Evolutionary conservation across 805 yeast species (phyloP), one percentile per base, ranked within the genome.

Genomic region (Ogataea saltuana): DNA sequence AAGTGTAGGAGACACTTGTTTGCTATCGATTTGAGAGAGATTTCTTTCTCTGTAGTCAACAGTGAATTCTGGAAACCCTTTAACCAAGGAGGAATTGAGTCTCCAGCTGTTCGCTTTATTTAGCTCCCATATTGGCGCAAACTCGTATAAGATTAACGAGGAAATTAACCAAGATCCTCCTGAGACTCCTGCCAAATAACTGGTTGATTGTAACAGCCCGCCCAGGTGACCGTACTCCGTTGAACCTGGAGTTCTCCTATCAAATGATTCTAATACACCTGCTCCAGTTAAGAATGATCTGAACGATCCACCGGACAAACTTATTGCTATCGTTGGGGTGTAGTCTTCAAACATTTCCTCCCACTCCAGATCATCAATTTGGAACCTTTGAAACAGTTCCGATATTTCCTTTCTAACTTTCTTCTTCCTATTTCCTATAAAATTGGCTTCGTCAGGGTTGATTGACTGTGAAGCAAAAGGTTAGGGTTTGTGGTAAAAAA

Each of bases 131-230:
- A 69, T 51, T 1, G 69, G 52, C 13, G 63, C 49, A 54, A 70
- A 73, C 49, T 70, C 69, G 49, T 72, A 60, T 11, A 69, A 41
- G 6, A 68, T 58, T 22, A 75, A 49, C 16, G 76, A 73, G 33
- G 83, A 74, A 2, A 83, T 76, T 7, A 81, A 61, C 89, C 90
- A 83, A 34, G 83, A 74, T 0, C 89, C 90, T 1, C 89, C 89
- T 3, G 88, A 81, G 1, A 81, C 72, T 0, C 88, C 88, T 0
- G 79, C 74, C 9, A 83, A 66, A 55, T 83, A 83, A 12, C 75
- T 64, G 0, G 80, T 46, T 6, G 76, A 64, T 51, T 82, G 86
- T 16, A 77, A 60, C 9, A 83, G 42, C 0, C 84, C 84, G 17
- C 76, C 76, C 13, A 79, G 48, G 25, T 60, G 65, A n/a, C 69